Base-by-base conservation (phyloP, 1,139 yeast species). In the Yamadazyma jaroonii region DNA sequence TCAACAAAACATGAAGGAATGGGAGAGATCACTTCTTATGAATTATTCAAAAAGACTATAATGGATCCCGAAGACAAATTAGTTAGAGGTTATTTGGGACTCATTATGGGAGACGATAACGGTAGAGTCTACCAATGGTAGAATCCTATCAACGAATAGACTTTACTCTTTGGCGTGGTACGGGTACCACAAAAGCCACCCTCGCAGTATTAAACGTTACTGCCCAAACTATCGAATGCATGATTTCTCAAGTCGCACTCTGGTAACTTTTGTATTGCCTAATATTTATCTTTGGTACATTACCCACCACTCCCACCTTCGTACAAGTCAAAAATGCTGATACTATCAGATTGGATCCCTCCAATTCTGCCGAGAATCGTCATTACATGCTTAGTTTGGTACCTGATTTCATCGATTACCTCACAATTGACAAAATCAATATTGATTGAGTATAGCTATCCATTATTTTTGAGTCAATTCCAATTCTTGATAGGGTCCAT, bases 401-500 rank as follows among this genome's bases (percentile, higher is more conserved):
- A 74, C 47, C 48, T 59, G 29, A 59, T 69, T 14, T 72, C 77
- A 27, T 66, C 78, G 9, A 45, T 70, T 6, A 74, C 79, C 3
- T 65, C 79, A 3, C 79, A 74, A 45, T 52, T 69, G 35, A 73
- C 77, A 17, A 74, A 72, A 41, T 36, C 56, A 13, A 69, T 73
- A 5, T 54, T 74, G 32, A 54, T 59, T n/a, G 58, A 59, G 37
- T 69, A 73, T 46, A 61, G 64, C 4, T 73, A 63, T 48, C 79
- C 80, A n/a, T 53, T 74, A 7, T 72, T 74, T 43, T 57, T 74
- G 25, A 70, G 77, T n/a, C 77, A 69, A 50, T 66, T 64, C 44
- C 79, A 74, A 45, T 74, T 71, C 38, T 42, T 67, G 8, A 61
- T 64, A 15, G 72, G 74, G 7, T 60, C 71, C 5, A 17, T 60